Evolutionary conservation across 192 early-diverging fungal species (phyloP).

Genomic region (Entomortierella chlamydospora): DNA sequence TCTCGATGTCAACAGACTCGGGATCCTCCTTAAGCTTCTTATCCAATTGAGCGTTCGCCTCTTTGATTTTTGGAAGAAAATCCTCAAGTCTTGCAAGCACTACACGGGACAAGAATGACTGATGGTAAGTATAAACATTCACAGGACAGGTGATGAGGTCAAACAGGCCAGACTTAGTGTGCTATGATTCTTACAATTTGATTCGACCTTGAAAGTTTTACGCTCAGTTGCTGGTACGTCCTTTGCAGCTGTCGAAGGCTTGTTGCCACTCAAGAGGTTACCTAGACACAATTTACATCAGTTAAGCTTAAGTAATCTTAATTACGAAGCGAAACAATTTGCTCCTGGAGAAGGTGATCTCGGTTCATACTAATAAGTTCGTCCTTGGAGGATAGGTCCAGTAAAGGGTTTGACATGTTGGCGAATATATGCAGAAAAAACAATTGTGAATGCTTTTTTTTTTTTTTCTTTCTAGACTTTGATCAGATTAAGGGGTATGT

Average conservation of each 20-base stretch:
- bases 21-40: conserved; percentile 55
- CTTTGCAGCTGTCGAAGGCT: conserved; percentile 5
- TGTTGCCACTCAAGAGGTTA: conserved; percentile 36
- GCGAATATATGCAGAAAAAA: not conserved
- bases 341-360: no score
- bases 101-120: not conserved
- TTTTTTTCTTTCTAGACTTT: conserved; percentile 6
- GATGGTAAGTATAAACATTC: not conserved
- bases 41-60: conserved; percentile 56
- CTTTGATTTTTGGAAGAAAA: conserved; percentile 60
- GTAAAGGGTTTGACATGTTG: conserved; percentile 32
- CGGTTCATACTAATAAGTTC: conserved; percentile 37
- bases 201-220: conserved; percentile 58
- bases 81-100: conserved; percentile 60
- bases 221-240: conserved; percentile 48
- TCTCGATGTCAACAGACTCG: conserved; percentile 64
- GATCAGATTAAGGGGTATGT: conserved; percentile 13
- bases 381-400: conserved; percentile 48
- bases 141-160: no score
- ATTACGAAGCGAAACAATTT: no score
- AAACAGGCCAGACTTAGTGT: no score
- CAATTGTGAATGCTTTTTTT: not conserved
- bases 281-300: no score
- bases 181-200: conserved; percentile 30
- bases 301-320: no score